These are phyloP conservation scores for Phanerochaete sordida DNA, from an alignment of 768 basidiomycete species.

Conservation along the genomic window DNA sequence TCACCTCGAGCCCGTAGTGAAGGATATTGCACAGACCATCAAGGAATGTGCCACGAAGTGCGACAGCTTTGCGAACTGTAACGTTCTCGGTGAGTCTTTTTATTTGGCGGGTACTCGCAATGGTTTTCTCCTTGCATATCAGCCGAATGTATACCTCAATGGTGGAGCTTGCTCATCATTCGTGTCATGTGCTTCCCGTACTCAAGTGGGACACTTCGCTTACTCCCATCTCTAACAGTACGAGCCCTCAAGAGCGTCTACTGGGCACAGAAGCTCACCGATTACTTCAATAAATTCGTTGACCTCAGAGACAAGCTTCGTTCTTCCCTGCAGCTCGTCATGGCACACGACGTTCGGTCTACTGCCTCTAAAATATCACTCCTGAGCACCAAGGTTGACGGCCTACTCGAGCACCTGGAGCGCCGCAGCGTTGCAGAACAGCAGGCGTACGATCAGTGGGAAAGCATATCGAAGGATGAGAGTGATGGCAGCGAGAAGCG, in stretches of 20 bases:
- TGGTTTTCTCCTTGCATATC: too few relatives aligned
- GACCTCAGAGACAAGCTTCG: conserved; percentile 1
- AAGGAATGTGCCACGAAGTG: conserved; percentile 2
- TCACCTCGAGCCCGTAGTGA: neutral
- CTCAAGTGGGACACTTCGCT: too few relatives aligned
- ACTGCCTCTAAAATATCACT: neutral
- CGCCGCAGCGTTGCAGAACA: conserved; percentile 11
- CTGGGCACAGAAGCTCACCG: conserved; percentile 9
- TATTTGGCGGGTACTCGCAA: too few relatives aligned
- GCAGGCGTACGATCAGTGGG: conserved; percentile 1
- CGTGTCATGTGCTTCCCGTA: too few relatives aligned
- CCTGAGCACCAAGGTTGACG: neutral
- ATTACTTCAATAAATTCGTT: conserved; percentile 1
- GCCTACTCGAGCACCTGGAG: conserved; percentile 14
- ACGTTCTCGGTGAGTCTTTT: conserved; percentile 2
- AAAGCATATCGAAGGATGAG: neutral
- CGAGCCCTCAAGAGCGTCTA: conserved; percentile 4
- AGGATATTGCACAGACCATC: neutral
- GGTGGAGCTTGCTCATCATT: too few relatives aligned
- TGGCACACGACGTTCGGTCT: neutral
- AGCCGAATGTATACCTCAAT: too few relatives aligned
- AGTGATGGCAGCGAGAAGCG: too few relatives aligned
- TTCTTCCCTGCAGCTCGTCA: neutral
- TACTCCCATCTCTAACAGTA: neutral
- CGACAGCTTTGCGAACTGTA: neutral